phyloP scores from a whole-genome alignment of 805 yeast genomes.

The Millerozyma acaciae region DNA sequence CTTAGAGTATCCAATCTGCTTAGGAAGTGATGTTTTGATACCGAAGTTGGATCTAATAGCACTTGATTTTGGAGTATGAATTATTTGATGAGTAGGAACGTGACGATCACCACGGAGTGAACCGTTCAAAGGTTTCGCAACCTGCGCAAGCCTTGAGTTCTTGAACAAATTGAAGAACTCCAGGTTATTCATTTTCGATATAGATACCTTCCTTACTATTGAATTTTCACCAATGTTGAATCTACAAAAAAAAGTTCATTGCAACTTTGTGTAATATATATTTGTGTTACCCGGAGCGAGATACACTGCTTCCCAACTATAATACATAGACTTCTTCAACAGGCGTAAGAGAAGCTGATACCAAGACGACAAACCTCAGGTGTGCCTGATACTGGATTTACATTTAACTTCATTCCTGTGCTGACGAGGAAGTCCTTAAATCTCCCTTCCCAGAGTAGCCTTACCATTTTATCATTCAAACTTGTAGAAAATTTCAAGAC shows the following conservation, averaged over 20 bases:
- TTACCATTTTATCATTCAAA: conserved; percentile 55
- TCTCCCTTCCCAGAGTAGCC: conserved; percentile 84
- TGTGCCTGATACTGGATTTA: conserved; percentile 31
- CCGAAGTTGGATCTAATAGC: conserved; percentile 72
- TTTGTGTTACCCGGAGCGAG: conserved; percentile 3
- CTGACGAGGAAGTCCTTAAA: conserved; percentile 74
- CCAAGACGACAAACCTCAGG: conserved; percentile 56
- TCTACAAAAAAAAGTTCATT: conserved; percentile 1
- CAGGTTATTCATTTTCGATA: conserved; percentile 21
- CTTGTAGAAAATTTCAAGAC: conserved; percentile 75
- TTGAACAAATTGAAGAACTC: conserved; percentile 34
- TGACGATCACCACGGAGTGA: conserved; percentile 22
- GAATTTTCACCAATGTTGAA: conserved; percentile 1
- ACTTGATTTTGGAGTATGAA: conserved; percentile 64
- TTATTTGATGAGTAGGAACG: conserved; percentile 68
- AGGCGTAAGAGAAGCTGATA: conserved; percentile 57
- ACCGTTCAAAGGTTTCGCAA: conserved; percentile 37
- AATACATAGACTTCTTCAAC: conserved; percentile 29
- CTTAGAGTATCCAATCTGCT: conserved; percentile 52
- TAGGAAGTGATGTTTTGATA: conserved; percentile 66
- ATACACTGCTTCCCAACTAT: not conserved
- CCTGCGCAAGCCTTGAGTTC: conserved; percentile 41
- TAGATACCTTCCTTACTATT: not conserved
- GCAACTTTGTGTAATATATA: conserved; percentile 1
- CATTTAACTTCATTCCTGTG: conserved; percentile 59